Evolutionary conservation across 345 rosid genomes (phyloP), one percentile per base, ranked within the genome.

Genomic region (Euphorbia tirucalli): DNA sequence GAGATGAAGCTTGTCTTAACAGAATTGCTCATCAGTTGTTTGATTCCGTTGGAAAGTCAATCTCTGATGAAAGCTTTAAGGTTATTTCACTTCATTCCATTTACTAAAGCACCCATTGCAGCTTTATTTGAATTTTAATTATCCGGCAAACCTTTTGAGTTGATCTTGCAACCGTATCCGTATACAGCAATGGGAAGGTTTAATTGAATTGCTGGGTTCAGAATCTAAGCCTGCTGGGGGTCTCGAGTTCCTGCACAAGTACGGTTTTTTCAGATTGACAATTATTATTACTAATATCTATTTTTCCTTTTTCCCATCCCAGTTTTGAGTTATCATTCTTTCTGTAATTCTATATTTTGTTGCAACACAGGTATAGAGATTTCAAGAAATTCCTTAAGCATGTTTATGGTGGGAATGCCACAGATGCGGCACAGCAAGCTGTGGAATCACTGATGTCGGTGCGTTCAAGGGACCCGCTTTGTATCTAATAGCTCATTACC

Each of bases 121-220:
- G 21, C 28, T 52, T 31, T 11, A 22, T n/a, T 30, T 21, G 11
- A 14, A 70, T 39, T 9, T 31, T 30, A 16, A 1, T 62, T 58
- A 24, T 64, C 62, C 43, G 77, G 46, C 43, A 59, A 48, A 39
- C 39, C 10, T 72, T 67, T 52, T 22, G 22, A 30, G 25, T 50
- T 22, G 32, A 44, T 54, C 52, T 66, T 56, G n/a, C 52, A 44
- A 32, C 25, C 28, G 13, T 58, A 46, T 65, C 10, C 62, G 65
- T 74, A 66, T 54, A 61, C 90, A 95, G 99, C 96, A 90, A 90
- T 95, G 99, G 99, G 99, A 90, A 81, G 97, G 97, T 49, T 81
- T 95, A 35, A 83, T 92, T 69, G 94, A 87, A 66, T 80, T 95
- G 84, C 79, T 95, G 82, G 93, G 93, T 72, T 88, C 96, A 1